Conservation (phyloP, 257 asterid species). For the Jaltomata sinuosa region DNA sequence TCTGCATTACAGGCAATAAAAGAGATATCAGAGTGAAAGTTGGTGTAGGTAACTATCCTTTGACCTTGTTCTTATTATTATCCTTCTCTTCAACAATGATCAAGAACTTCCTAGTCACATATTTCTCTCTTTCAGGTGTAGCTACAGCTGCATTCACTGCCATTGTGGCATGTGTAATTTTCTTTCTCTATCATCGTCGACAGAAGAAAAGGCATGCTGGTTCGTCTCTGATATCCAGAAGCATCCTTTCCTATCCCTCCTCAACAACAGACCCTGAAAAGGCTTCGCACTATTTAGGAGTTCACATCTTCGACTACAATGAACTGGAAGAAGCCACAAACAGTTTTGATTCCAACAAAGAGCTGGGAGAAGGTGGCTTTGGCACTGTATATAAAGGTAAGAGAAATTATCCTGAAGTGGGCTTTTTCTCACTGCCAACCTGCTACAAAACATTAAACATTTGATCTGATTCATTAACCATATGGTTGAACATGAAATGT, state of each 20-base stretch:
- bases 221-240: slow-evolving; percentile 18
- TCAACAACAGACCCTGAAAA: slow-evolving; percentile 27
- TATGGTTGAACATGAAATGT: not conserved
- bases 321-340: slow-evolving; percentile 83
- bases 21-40: not conserved
- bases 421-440: not conserved
- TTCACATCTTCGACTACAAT: slow-evolving; percentile 41
- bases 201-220: not conserved
- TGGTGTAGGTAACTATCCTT: not conserved
- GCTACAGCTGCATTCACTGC: slow-evolving; percentile 29
- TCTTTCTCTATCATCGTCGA: slow-evolving; percentile 18
- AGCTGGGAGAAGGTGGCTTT: slow-evolving; percentile 87
- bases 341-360: slow-evolving; percentile 41
- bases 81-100: not conserved
- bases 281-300: slow-evolving; percentile 37
- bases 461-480: not conserved
- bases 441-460: not conserved
- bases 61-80: not conserved
- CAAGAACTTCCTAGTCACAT: not conserved
- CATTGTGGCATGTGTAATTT: slow-evolving; percentile 12
- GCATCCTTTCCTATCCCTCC: slow-evolving; percentile 42
- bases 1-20: not conserved
- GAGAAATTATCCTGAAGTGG: not conserved
- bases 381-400: slow-evolving; percentile 65
- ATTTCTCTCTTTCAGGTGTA: slow-evolving; percentile 23